phyloP scores from a whole-genome alignment of 2,329 filamentous ascomycete species.

The Exophiala mesophila region DNA sequence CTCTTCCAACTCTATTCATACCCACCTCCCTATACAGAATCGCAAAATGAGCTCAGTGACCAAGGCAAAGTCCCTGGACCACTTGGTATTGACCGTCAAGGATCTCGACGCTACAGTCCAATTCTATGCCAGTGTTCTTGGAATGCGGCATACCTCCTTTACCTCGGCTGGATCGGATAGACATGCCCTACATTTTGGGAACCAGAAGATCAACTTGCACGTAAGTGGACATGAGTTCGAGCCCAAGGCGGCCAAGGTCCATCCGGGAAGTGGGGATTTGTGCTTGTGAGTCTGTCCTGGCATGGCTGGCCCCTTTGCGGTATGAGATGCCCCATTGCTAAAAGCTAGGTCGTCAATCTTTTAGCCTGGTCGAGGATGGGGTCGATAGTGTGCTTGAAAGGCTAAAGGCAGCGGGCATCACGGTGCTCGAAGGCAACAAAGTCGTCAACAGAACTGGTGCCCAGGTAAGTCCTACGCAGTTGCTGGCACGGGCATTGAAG shows the following conservation, averaged over 20 bases:
- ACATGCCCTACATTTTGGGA: slow-evolving; percentile 53
- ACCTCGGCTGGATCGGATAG: slow-evolving; percentile 40
- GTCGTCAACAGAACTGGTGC: slow-evolving; percentile 55
- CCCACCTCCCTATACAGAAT: neutral
- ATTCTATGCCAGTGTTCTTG: slow-evolving; percentile 54
- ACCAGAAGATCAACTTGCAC: slow-evolving; percentile 60
- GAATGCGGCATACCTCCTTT: slow-evolving; percentile 55
- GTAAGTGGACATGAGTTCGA: slow-evolving; percentile 55
- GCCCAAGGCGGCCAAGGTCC: slow-evolving; percentile 51
- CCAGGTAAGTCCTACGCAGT: too few species aligned
- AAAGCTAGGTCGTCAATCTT: neutral
- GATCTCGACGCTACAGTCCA: slow-evolving; percentile 46
- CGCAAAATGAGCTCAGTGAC: slow-evolving; percentile 15
- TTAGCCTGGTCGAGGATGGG: slow-evolving; percentile 45
- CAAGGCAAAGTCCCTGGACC: slow-evolving; percentile 49
- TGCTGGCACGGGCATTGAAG: too few species aligned
- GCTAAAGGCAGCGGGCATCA: slow-evolving; percentile 42
- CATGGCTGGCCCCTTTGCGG: too few species aligned
- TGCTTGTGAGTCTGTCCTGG: slow-evolving; percentile 50
- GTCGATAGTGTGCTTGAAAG: slow-evolving; percentile 44
- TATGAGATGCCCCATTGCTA: too few species aligned
- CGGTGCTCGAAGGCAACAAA: slow-evolving; percentile 47
- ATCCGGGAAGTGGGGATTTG: slow-evolving; percentile 55
- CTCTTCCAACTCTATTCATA: slow-evolving; percentile 1
- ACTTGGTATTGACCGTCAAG: slow-evolving; percentile 56